A percentile compares a stretch with the other conserved stretches of the same genome.
These are phyloP conservation scores for Stevia rebaudiana DNA, from an alignment of 140 eudicot species.

Conservation along the genomic window DNA sequence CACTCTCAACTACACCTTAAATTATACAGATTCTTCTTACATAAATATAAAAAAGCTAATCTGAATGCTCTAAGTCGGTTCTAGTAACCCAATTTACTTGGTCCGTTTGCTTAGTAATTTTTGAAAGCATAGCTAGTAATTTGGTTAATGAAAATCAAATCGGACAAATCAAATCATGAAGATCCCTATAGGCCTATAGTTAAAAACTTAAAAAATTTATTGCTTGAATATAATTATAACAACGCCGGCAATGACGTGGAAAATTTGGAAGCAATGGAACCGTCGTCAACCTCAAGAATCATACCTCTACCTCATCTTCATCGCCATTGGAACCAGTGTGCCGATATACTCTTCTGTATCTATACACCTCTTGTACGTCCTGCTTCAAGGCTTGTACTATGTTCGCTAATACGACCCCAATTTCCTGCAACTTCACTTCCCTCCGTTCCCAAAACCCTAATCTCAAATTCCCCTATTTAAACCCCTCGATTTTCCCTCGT, in stretches of 20 bases:
- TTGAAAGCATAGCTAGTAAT: too few relatives aligned
- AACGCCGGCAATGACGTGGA: slow-evolving; percentile 26
- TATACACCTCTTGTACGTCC: neutral
- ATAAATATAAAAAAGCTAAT: too few relatives aligned
- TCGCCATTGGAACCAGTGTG: slow-evolving; percentile 5
- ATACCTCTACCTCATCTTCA: slow-evolving; percentile 6
- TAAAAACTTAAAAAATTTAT: too few relatives aligned
- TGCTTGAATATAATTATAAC: neutral
- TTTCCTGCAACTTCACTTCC: slow-evolving; percentile 62
- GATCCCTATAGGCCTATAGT: too few relatives aligned
- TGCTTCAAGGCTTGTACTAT: slow-evolving; percentile 25
- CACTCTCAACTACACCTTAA: too few relatives aligned
- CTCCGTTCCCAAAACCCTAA: slow-evolving; percentile 34
- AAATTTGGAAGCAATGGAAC: slow-evolving; percentile 23
- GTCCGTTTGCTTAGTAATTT: too few relatives aligned
- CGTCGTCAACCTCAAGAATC: slow-evolving; percentile 14
- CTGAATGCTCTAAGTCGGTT: too few relatives aligned
- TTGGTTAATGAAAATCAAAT: too few relatives aligned
- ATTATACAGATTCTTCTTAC: too few relatives aligned
- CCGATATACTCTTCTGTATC: neutral
- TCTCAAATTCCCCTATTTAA: slow-evolving; percentile 14
- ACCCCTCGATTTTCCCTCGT: slow-evolving; percentile 8
- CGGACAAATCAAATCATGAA: too few relatives aligned
- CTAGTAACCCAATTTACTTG: too few relatives aligned
- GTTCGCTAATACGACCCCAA: slow-evolving; percentile 37